Base-by-base conservation (phyloP, 352 stramenopile genomes). In the Halophytophthora batemanensis region DNA sequence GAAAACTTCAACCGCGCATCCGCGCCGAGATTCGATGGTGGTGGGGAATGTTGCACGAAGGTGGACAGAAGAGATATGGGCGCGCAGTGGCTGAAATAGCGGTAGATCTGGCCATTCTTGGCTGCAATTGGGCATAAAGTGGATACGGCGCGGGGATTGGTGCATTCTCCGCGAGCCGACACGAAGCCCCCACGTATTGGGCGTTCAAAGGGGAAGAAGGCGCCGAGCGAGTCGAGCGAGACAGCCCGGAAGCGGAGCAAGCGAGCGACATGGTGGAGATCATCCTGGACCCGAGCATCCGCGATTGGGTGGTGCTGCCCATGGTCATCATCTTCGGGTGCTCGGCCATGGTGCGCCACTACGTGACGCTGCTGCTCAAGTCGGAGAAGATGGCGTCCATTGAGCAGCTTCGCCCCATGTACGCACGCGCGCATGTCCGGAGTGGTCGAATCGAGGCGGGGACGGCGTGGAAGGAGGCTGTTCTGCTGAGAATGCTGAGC, bases 301-400 rank as follows among this genome's bases (percentile, higher is more conserved):
- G 90, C 56, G 85, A 98, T 64, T 98, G 93, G 93, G 96, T 99
- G 34, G 93, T 99, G 52, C 81, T 99, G 46, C 97, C 97, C 42
- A 96, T 99, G 61, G 86, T 99, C 64, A 78, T 98, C 33, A 98
- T 99, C 67, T 90, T 94, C 57, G 84, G 81, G 25, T 91, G 79
- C 53, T 91, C 80, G 37, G 82, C 82, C 34, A 90, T 90, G 72
- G 71, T 90, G 59, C 81, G 84, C 51, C 82, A 94, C 69, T 94
- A 92, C 58, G 69, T 94, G 25, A 92, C 84, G 59, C 64, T 89
- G 51, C 63, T 94, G 42, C 70, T 94, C 46, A 91, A 91, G 69
- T 87, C 50, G 14, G 84, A 94, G 50, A 91, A 92, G 59, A 77
- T 90, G 56, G 80, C 76, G 15, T 70, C 65, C 46, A 68, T 90